Base-by-base conservation (phyloP, 345 rosid species). In the Alliaria petiolata region DNA sequence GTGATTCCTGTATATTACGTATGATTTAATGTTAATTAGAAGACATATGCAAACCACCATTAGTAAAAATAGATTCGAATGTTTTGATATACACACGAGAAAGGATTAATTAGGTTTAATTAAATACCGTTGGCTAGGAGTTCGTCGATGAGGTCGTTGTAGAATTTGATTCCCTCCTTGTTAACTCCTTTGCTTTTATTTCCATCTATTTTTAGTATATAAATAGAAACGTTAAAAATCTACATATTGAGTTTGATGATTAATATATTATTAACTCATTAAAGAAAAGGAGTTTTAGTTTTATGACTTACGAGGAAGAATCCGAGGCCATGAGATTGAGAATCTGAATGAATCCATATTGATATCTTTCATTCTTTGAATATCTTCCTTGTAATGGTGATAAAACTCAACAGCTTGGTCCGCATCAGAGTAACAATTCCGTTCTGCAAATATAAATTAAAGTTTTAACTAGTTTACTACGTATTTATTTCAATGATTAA, bases 261-360 rank as follows among this genome's bases (percentile, higher is more conserved):
- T n/a, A 31, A 31, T 1, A 25, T 14, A 19, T 16, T 47, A 12
- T 38, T 6, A 63, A 1, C 22, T 30, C 30, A 5, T 3, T 19
- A 14, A 2, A n/a, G 5, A 43, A 68, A 30, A 13, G 16, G 1
- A 3, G 20, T 4, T 12, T n/a, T 0, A 26, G 4, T 6, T 50
- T 22, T 52, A 50, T 31, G 16, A 5, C 67, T 64, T 76, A 85
- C 84, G 42, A 13, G 86, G 85, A 4, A 79, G 15, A 17, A 85
- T 39, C 59, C 88, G 62, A n/a, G 80, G 16, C 88, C 88, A 85
- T 22, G 86, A 85, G 22, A 85, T 80, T 16, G 84, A 85, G 54
- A 85, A 80, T 74, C 83, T 80, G 40, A 75, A 82, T 8, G 78
- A 53, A 58, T 85, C 75, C 60, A 81, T 61, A 0, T 81, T 80